These are phyloP conservation scores for Vitis rotundifolia DNA, from an alignment of 164 flowering plant species.

Conservation along the genomic window DNA sequence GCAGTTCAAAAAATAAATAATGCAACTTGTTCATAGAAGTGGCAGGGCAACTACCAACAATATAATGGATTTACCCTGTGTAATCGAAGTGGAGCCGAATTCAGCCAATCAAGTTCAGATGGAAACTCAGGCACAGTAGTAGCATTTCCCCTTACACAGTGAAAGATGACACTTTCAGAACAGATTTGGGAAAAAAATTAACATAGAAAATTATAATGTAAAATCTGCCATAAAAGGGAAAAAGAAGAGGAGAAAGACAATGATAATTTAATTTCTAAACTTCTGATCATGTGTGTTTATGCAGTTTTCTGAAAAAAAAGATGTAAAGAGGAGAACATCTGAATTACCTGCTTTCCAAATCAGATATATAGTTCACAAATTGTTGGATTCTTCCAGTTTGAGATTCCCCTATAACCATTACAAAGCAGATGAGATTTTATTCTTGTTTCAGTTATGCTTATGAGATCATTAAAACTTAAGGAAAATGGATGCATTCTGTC, in stretches of 20 bases:
- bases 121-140: slow-evolving; percentile 85
- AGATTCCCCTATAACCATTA: slow-evolving; percentile 44
- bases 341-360: slow-evolving; percentile 65
- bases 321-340: background rate
- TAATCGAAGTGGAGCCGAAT: slow-evolving; percentile 82
- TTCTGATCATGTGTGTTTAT: too few species aligned
- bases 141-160: slow-evolving; percentile 56
- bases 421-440: background rate
- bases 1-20: background rate
- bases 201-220: background rate
- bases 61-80: slow-evolving; percentile 50
- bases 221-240: background rate
- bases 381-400: slow-evolving; percentile 59
- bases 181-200: slow-evolving; percentile 6
- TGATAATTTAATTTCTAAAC: background rate
- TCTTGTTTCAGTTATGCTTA: background rate
- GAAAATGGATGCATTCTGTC: background rate
- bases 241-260: background rate
- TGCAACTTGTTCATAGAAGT: background rate
- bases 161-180: slow-evolving; percentile 10
- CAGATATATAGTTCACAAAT: slow-evolving; percentile 80
- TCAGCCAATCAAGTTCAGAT: slow-evolving; percentile 89
- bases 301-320: too few species aligned
- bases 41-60: background rate
- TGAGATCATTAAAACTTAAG: background rate